These are phyloP conservation scores for Blumeria hordei DNA, from an alignment of 2,329 filamentous ascomycete genomes.

Conservation along the genomic window DNA sequence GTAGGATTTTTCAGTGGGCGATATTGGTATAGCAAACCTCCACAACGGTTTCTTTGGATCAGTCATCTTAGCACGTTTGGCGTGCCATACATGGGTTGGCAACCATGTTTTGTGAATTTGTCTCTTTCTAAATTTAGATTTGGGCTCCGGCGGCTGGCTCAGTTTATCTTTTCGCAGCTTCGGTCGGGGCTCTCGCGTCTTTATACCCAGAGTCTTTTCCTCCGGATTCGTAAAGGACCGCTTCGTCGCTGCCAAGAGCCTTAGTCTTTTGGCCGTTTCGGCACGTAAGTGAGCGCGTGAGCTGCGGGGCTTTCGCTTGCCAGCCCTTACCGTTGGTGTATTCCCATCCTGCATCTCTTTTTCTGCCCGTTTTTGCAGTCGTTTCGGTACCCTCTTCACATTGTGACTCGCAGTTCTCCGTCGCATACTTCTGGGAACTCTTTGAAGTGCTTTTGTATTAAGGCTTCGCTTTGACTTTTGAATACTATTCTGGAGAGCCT, in stretches of 20 bases:
- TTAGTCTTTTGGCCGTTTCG: constrained; percentile 51
- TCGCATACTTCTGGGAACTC: constrained; percentile 63
- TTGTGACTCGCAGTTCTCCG: constrained; percentile 87
- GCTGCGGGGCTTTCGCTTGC: constrained; percentile 34
- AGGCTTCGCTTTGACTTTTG: constrained; percentile 37
- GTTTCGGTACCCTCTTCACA: constrained; percentile 64
- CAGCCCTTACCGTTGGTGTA: constrained; percentile 51
- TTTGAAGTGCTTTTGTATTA: constrained; percentile 62
- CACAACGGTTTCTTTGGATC: constrained; percentile 56
- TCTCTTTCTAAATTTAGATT: constrained; percentile 56
- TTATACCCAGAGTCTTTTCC: constrained; percentile 14
- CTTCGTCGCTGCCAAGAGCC: constrained; percentile 34
- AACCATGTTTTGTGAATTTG: constrained; percentile 82
- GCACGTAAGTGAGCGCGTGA: constrained; percentile 38
- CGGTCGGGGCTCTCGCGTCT: constrained; percentile 24
- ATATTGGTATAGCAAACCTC: constrained; percentile 68
- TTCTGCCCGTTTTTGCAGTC: constrained; percentile 44
- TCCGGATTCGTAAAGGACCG: constrained; percentile 17
- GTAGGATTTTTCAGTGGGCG: constrained; percentile 75
- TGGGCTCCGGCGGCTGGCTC: constrained; percentile 35
- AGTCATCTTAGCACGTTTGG: constrained; percentile 80
- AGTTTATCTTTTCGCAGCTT: constrained; percentile 49
- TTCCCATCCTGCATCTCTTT: constrained; percentile 72
- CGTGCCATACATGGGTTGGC: constrained; percentile 82
- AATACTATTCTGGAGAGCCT: constrained; percentile 63